Conservation (phyloP, 2,329 filamentous ascomycete species). For the Macroventuria anomochaeta region DNA sequence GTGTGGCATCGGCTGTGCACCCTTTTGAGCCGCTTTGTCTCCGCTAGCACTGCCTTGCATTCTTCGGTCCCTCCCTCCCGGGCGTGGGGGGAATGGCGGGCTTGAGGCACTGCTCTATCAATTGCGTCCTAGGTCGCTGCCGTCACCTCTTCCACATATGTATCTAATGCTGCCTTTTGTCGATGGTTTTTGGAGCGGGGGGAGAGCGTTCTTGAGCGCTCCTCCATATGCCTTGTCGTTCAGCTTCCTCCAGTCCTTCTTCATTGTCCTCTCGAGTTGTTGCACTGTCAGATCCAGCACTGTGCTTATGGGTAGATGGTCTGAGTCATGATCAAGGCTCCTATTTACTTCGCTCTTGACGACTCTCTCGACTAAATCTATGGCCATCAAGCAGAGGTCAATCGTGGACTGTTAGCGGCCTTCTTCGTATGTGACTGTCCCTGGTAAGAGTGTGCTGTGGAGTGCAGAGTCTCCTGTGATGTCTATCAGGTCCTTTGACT, state of each 20-base stretch:
- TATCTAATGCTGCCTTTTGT: background rate
- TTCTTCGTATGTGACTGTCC: background rate
- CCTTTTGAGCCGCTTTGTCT: background rate
- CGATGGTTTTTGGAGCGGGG: background rate
- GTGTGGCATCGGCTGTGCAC: background rate
- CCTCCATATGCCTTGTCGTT: background rate
- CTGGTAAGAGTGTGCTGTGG: background rate
- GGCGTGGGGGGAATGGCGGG: background rate
- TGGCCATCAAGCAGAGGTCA: background rate
- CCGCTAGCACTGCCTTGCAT: background rate
- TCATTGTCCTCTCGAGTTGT: background rate
- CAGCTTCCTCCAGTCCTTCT: background rate
- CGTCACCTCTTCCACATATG: background rate
- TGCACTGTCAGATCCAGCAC: background rate
- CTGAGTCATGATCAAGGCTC: background rate
- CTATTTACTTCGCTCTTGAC: background rate
- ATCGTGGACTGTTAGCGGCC: background rate
- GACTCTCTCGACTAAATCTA: background rate
- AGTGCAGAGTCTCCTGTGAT: background rate
- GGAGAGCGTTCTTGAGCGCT: background rate
- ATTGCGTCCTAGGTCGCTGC: background rate
- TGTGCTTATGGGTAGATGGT: background rate
- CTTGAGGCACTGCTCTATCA: background rate
- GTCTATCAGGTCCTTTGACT: background rate
- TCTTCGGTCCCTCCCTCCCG: background rate